Evolutionary conservation across 2,329 filamentous ascomycete genomes (phyloP).

Genomic region (Aspergillus ustus): DNA sequence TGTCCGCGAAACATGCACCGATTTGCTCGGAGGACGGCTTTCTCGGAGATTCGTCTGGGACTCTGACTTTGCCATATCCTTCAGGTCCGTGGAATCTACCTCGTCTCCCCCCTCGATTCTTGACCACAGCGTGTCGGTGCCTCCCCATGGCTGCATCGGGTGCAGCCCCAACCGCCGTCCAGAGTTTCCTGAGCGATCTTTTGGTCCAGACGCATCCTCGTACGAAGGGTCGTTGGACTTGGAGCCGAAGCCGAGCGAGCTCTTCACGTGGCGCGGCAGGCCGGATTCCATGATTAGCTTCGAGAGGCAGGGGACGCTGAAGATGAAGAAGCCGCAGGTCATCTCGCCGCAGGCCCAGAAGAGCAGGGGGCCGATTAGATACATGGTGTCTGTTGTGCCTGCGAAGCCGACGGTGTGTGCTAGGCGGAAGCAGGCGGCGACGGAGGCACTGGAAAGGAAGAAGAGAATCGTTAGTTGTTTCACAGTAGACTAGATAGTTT

Average conservation of each 20-base stretch:
- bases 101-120: neutral
- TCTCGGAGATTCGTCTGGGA: neutral
- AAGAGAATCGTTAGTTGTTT: neutral
- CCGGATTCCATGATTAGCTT: conserved; percentile 40
- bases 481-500: too few relatives aligned
- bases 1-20: neutral
- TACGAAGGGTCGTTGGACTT: neutral
- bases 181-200: neutral
- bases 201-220: neutral
- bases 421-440: conserved; percentile 48
- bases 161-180: neutral
- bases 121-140: neutral
- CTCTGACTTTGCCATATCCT: neutral
- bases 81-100: too few relatives aligned
- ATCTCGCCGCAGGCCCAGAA: conserved; percentile 54
- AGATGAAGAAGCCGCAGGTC: conserved; percentile 52
- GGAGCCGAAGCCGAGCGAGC: neutral
- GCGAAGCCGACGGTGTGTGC: conserved; percentile 22
- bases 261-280: neutral
- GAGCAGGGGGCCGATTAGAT: conserved; percentile 43
- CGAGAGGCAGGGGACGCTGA: conserved; percentile 45
- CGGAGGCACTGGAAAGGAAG: conserved; percentile 39
- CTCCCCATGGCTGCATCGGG: neutral
- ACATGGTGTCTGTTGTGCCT: conserved; percentile 33
- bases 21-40: neutral